Base-by-base conservation (phyloP, 2,329 filamentous ascomycete species). In the Cadophora sp. region DNA sequence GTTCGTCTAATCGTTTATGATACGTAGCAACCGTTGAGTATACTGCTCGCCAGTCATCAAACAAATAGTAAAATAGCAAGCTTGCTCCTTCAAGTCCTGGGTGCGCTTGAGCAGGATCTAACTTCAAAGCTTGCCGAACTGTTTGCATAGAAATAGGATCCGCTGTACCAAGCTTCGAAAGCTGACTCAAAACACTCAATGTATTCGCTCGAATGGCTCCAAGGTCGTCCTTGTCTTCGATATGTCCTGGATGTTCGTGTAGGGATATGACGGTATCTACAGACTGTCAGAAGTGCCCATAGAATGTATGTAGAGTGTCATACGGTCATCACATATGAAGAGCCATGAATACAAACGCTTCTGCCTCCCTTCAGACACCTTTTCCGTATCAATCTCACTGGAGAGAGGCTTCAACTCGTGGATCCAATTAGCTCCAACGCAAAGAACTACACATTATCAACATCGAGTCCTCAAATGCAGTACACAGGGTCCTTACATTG, bases 291-390 rank as follows among this genome's bases (percentile, higher is more conserved):
- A 65, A 24, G 19, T 48, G 4, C 55, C 34, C 19, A 2, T 12
- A 3, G 16, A 29, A 34, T 43, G 26, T 16, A 22, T 7, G 11
- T 24, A 22, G 16, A 22, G 5, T n/a, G 9, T 73, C 81, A 8
- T 81, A 86, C 86, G 83, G 74, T 93, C 90, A 72, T 89, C 83
- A 71, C 88, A 91, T 9, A 93, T 78, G 4, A 91, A 80, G 5
- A 93, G 82, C 91, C 91, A 94, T 24, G 89, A 89, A 90, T 90
- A 94, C 8, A 89, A 78, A 27, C 88, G 79, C 69, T 81, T 84
- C 29, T 84, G 76, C 6, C 56, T 64, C 27, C 66, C 72, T 64
- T 74, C 72, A 19, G 51, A 5, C 77, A 81, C 19, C 77, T 81
- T 68, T 81, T 78, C 56, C 31, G 22, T 4, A 80, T 78, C 56